phyloP scores from a whole-genome alignment of 139 green algal genomes.

The Coccomyxa sp. region DNA sequence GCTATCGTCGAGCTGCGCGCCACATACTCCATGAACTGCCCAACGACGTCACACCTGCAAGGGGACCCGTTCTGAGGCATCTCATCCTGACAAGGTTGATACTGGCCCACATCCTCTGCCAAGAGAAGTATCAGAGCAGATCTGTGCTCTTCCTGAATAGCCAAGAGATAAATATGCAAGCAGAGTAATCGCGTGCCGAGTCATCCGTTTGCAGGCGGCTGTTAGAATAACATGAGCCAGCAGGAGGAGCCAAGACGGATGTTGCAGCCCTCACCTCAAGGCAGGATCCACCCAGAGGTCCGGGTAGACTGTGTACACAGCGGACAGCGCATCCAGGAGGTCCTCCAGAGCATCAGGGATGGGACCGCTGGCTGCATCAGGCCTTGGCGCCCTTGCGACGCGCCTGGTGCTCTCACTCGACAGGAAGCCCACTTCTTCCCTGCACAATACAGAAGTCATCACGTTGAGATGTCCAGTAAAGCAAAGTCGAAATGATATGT shows the following conservation, averaged over 20 bases:
- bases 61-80: no score
- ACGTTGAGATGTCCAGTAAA: not conserved
- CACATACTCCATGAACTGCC: slow-evolving; percentile 40
- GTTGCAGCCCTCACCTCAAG: not conserved
- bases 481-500: not conserved
- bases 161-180: not conserved
- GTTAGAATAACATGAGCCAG: not conserved
- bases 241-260: not conserved
- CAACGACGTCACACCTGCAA: slow-evolving; percentile 23
- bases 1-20: slow-evolving; percentile 14
- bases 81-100: not conserved
- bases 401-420: not conserved
- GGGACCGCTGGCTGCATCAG: not conserved
- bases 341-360: slow-evolving; percentile 20
- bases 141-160: not conserved
- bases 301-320: slow-evolving; percentile 33
- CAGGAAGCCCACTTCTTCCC: slow-evolving; percentile 7
- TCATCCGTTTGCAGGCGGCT: not conserved
- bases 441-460: not conserved
- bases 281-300: slow-evolving; percentile 41
- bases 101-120: not conserved
- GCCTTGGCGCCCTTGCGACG: not conserved
- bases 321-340: slow-evolving; percentile 28
- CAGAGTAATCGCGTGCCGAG: not conserved
- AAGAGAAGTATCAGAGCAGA: not conserved